phyloP scores from a whole-genome alignment of 441 rosid species.

The Biscutella laevigata region DNA sequence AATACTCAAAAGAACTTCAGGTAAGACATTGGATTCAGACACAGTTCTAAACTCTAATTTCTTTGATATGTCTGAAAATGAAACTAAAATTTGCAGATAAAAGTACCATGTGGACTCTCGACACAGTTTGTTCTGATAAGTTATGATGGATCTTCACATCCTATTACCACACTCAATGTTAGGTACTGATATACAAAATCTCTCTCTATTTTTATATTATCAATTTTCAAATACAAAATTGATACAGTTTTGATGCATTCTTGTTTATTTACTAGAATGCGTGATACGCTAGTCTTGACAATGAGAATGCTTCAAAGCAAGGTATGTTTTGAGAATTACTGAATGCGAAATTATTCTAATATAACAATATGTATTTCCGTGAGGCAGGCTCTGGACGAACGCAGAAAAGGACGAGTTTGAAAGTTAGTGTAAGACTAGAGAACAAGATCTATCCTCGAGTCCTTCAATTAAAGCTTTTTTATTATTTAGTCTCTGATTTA shows the following conservation, averaged over 20 bases:
- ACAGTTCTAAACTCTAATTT: no score
- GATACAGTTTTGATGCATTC: no score
- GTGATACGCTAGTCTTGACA: constrained; percentile 79
- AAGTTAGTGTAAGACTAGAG: constrained; percentile 9
- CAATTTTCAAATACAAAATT: no score
- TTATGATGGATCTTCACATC: constrained; percentile 71
- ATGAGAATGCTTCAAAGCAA: constrained; percentile 83
- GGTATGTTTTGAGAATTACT: constrained; percentile 36
- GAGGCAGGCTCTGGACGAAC: constrained; percentile 67
- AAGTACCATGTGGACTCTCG: constrained; percentile 73
- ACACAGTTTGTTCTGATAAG: constrained; percentile 71
- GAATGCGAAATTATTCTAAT: no score
- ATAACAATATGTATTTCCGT: not conserved
- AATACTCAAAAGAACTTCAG: constrained; percentile 50
- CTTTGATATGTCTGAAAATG: no score
- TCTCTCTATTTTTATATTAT: no score
- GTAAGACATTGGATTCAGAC: constrained; percentile 31
- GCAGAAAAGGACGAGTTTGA: constrained; percentile 58
- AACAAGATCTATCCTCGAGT: constrained; percentile 25
- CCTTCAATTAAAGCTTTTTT: constrained; percentile 6
- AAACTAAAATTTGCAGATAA: no score
- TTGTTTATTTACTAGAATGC: constrained; percentile 36
- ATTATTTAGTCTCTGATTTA: not conserved
- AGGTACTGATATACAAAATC: constrained; percentile 43
- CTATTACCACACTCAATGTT: constrained; percentile 51